Percentiles rank a stretch among this genome's conserved stretches.
Conservation (phyloP, 345 rosid genomes). For the Citrus australasica region DNA sequence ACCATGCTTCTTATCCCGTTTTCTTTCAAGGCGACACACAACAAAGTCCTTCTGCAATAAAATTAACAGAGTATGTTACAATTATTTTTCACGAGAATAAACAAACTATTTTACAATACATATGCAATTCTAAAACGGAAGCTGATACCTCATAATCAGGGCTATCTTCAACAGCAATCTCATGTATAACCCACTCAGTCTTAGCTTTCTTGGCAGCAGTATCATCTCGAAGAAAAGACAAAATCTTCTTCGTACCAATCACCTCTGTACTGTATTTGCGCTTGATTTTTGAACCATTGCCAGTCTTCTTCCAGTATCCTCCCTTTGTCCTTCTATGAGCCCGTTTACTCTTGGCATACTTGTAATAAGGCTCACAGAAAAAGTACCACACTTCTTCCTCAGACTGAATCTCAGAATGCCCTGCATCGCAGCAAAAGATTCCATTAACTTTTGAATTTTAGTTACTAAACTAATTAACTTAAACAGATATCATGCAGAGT, state of each 20-base stretch:
- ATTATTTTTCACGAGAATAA: background rate
- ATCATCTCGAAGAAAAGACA: conserved; percentile 23
- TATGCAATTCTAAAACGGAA: background rate
- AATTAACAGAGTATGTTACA: too few species aligned
- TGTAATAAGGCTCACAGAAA: background rate
- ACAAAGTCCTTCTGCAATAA: conserved; percentile 6
- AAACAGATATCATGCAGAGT: too few species aligned
- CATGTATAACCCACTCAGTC: conserved; percentile 9
- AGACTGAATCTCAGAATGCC: too few species aligned
- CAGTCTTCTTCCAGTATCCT: conserved; percentile 50
- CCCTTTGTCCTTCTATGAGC: conserved; percentile 21
- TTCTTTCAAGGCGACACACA: background rate
- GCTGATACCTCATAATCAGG: background rate
- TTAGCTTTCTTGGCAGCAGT: background rate
- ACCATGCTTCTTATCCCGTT: background rate
- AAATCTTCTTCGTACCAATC: conserved; percentile 40
- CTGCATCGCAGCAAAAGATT: too few species aligned
- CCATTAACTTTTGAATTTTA: too few species aligned
- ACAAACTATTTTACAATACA: background rate
- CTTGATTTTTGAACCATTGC: conserved; percentile 21
- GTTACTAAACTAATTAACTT: too few species aligned
- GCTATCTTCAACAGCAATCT: background rate
- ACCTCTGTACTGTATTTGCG: background rate
- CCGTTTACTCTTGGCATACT: conserved; percentile 1
- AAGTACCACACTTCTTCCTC: too few species aligned